These are phyloP conservation scores for Fusarium euwallaceae DNA, from an alignment of 2,329 filamentous ascomycete genomes.

Conservation along the genomic window DNA sequence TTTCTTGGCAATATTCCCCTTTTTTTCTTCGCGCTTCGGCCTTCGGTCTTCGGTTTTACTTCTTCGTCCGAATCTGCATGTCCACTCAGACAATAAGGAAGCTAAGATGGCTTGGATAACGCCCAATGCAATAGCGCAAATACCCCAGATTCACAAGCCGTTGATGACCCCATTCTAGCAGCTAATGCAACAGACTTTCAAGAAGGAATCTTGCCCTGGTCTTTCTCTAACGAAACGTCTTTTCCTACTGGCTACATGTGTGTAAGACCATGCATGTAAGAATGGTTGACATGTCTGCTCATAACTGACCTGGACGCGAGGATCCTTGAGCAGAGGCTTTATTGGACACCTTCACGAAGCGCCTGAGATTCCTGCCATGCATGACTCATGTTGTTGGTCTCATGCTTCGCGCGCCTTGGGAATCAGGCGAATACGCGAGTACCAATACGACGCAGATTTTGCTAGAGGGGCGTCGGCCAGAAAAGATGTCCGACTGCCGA, in stretches of 20 bases:
- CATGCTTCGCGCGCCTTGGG: not conserved
- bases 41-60: not conserved
- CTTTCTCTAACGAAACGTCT: not conserved
- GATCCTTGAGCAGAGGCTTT: not conserved
- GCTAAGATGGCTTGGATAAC: not conserved
- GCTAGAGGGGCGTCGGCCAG: not conserved
- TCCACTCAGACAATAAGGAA: not conserved
- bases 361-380: not conserved
- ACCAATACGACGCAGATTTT: not conserved
- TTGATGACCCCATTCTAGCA: not conserved
- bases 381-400: not conserved
- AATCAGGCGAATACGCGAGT: not conserved
- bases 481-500: not conserved
- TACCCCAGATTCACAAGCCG: not conserved
- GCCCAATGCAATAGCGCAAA: not conserved
- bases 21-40: not conserved
- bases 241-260: not conserved
- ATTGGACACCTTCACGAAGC: not conserved
- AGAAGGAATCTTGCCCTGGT: not conserved
- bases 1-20: not conserved
- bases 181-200: not conserved
- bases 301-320: not conserved
- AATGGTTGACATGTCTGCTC: not conserved
- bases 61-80: not conserved
- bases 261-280: not conserved